These are phyloP conservation scores for Bathelium albidoporum DNA, from an alignment of 495 filamentous ascomycete genomes.

Conservation along the genomic window DNA sequence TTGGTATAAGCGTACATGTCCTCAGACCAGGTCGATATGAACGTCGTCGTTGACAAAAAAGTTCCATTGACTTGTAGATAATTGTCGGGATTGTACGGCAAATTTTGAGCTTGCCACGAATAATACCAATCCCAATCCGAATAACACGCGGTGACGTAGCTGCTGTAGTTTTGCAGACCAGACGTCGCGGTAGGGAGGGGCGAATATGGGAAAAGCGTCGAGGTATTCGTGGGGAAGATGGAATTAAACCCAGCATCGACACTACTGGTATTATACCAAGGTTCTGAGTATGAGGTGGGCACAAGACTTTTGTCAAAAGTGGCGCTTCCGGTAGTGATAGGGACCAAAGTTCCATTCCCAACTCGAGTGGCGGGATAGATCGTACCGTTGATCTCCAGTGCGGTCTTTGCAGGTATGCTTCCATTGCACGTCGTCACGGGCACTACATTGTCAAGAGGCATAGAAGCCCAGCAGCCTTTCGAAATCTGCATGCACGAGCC, in stretches of 20 bases:
- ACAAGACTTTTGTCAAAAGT: neutral
- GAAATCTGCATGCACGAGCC: neutral
- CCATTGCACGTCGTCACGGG: neutral
- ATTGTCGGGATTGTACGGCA: neutral
- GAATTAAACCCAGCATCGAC: neutral
- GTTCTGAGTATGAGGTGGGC: neutral
- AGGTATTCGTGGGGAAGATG: neutral
- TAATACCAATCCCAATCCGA: neutral
- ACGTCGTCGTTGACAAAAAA: neutral
- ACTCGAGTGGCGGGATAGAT: neutral
- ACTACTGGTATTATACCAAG: neutral
- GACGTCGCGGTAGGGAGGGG: neutral
- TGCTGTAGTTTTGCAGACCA: neutral
- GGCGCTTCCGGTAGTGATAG: neutral
- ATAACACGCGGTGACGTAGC: neutral
- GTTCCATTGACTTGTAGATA: conserved; percentile 1
- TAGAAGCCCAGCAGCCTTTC: neutral
- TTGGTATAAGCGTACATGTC: neutral
- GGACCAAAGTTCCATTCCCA: neutral
- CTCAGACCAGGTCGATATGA: neutral
- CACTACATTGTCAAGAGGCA: neutral
- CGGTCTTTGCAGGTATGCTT: neutral
- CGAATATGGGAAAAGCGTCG: neutral
- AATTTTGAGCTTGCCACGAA: neutral
- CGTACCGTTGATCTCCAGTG: neutral